Base-by-base conservation (phyloP, 2,329 filamentous ascomycete genomes). In the Pyrenophora graminea region DNA sequence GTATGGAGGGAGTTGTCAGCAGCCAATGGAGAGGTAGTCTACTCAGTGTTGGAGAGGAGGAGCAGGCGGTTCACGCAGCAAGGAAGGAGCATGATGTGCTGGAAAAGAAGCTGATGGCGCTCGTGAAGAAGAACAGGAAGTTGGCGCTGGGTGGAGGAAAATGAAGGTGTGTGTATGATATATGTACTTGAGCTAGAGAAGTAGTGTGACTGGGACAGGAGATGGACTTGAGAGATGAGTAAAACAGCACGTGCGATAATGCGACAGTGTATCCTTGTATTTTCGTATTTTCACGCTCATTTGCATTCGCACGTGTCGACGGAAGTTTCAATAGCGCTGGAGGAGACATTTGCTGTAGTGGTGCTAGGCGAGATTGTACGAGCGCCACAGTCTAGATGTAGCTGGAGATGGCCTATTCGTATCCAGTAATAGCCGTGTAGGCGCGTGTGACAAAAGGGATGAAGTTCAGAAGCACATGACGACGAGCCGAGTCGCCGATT, bases 111-210 rank as follows among this genome's bases (percentile, higher is more conserved):
- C 43, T 74, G 21, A 62, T 61, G 3, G 63, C 50, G 12, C 42
- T 72, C n/a, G 66, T 72, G 53, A 74, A 72, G 61, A 65, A 70
- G 59, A 74, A 74, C 41, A 67, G 62, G 54, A 71, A 69, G 56
- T n/a, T 70, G 45, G 51, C 42, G 23, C 19, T 40, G 18, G 54
- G 54, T 8, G 25, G 27, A 12, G 48, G 43, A 18, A 51, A 51
- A 30, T 51, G 27, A 41, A 17, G 25, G 19, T 19, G 21, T 25
- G 33, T 18, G 12, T 40, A 36, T 27, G 5, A 34, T 12, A 25
- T 19, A 3, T 21, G 21, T 6, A 27, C 17, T 12, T 8, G 19
- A 13, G n/a, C 15, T 8, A 19, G 7, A 13, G 18, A 4, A 8
- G 10, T 9, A 38, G 36, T 21, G 6, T 25, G n/a, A 13, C 18